phyloP scores from a whole-genome alignment of 2,329 filamentous ascomycete genomes.

The Penicillium sp. region DNA sequence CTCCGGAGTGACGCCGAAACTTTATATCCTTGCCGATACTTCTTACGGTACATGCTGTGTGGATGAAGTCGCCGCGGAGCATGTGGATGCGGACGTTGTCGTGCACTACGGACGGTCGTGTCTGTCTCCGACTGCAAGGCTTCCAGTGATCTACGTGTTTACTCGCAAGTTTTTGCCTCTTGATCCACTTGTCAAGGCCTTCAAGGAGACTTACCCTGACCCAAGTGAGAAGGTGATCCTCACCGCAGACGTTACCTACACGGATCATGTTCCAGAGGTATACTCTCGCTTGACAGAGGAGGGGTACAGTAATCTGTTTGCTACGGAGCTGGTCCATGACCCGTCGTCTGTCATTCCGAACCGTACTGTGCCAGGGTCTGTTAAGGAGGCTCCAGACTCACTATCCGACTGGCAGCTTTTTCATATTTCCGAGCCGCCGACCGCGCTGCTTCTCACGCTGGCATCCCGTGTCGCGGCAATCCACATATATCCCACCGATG shows the following conservation, averaged over 20 bases:
- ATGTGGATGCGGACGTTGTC: slow-evolving; percentile 86
- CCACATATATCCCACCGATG: slow-evolving; percentile 72
- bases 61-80: slow-evolving; percentile 94
- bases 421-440: slow-evolving; percentile 80
- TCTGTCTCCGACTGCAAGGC: slow-evolving; percentile 81
- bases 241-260: slow-evolving; percentile 89
- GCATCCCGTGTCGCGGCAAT: slow-evolving; percentile 79
- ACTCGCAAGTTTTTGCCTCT: slow-evolving; percentile 73
- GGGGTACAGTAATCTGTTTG: slow-evolving; percentile 74
- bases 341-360: slow-evolving; percentile 85
- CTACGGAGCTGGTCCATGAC: slow-evolving; percentile 75
- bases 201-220: slow-evolving; percentile 71
- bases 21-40: slow-evolving; percentile 92
- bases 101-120: slow-evolving; percentile 95
- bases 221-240: slow-evolving; percentile 70
- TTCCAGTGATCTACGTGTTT: slow-evolving; percentile 91
- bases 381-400: slow-evolving; percentile 49
- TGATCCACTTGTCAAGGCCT: slow-evolving; percentile 62
- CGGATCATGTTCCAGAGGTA: slow-evolving; percentile 71
- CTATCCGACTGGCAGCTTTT: slow-evolving; percentile 77
- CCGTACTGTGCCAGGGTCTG: slow-evolving; percentile 66
- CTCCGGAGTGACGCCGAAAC: slow-evolving; percentile 41
- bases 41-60: slow-evolving; percentile 98
- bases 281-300: slow-evolving; percentile 56
- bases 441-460: slow-evolving; percentile 83